A percentile compares a stretch with the other conserved stretches of the same genome.
phyloP scores from a whole-genome alignment of 148 eudicot species.

The Linanthus parryae region DNA sequence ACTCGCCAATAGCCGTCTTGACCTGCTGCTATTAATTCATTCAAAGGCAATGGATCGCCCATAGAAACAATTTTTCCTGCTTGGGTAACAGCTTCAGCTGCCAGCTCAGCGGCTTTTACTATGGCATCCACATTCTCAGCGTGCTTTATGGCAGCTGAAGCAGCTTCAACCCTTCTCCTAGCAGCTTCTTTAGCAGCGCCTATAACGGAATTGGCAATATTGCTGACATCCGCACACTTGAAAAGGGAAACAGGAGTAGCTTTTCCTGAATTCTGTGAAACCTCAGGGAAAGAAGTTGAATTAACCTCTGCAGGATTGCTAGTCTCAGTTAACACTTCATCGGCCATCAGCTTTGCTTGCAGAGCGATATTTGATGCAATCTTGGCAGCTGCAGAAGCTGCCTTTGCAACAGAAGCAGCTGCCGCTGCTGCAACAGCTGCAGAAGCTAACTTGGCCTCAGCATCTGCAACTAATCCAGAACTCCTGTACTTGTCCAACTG shows the following conservation, averaged over 20 bases:
- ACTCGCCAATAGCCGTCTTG: no score
- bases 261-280: no score
- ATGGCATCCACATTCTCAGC: conserved; percentile 86
- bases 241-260: conserved; percentile 48
- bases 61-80: conserved; percentile 70
- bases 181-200: conserved; percentile 88
- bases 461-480: conserved; percentile 45
- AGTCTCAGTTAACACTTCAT: no score
- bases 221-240: conserved; percentile 34
- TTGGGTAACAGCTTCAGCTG: conserved; percentile 85
- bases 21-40: conserved; percentile 59
- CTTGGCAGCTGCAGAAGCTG: conserved; percentile 85
- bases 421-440: conserved; percentile 76
- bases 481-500: conserved; percentile 47
- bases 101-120: conserved; percentile 90
- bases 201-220: conserved; percentile 43
- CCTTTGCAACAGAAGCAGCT: conserved; percentile 82
- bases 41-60: conserved; percentile 61
- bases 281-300: no score
- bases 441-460: conserved; percentile 59
- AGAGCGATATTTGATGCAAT: conserved; percentile 66
- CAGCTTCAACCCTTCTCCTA: conserved; percentile 70
- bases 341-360: conserved; percentile 76
- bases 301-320: no score
- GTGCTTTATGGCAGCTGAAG: conserved; percentile 82